These are phyloP conservation scores for Phytophthora aleatoria DNA, from an alignment of 352 stramenopile species.

Conservation along the genomic window DNA sequence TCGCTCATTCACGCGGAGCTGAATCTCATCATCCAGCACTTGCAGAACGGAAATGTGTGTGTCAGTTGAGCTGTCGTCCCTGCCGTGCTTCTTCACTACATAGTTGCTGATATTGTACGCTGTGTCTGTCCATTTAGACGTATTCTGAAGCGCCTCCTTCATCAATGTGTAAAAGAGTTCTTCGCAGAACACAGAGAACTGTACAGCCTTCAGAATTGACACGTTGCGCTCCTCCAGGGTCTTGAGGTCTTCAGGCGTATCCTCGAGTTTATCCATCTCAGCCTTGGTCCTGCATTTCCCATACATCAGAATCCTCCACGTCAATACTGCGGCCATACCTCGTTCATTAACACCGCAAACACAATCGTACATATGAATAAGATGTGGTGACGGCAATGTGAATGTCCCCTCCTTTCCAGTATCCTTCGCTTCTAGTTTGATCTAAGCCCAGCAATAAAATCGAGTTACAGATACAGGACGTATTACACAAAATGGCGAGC, in stretches of 20 bases:
- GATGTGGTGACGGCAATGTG: constrained; percentile 44
- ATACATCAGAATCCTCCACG: not conserved
- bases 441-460: constrained; percentile 26
- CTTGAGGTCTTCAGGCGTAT: constrained; percentile 67
- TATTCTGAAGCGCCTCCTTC: constrained; percentile 74
- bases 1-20: constrained; percentile 75
- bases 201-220: constrained; percentile 74
- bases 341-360: not conserved
- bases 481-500: not conserved
- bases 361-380: constrained; percentile 52
- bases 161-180: constrained; percentile 86
- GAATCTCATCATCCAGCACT: constrained; percentile 83
- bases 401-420: constrained; percentile 41
- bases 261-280: constrained; percentile 60
- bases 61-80: constrained; percentile 29
- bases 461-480: not conserved
- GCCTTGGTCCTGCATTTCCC: constrained; percentile 46
- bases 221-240: constrained; percentile 70
- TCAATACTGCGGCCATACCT: not conserved
- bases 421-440: constrained; percentile 46
- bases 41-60: constrained; percentile 71
- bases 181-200: constrained; percentile 89
- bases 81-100: constrained; percentile 49
- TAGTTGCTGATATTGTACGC: constrained; percentile 74
- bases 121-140: constrained; percentile 71